A percentile compares a stretch with the other conserved stretches of the same genome.
These are phyloP conservation scores for Leishmania tropica DNA, from an alignment of 208 protist species.

Conservation along the genomic window DNA sequence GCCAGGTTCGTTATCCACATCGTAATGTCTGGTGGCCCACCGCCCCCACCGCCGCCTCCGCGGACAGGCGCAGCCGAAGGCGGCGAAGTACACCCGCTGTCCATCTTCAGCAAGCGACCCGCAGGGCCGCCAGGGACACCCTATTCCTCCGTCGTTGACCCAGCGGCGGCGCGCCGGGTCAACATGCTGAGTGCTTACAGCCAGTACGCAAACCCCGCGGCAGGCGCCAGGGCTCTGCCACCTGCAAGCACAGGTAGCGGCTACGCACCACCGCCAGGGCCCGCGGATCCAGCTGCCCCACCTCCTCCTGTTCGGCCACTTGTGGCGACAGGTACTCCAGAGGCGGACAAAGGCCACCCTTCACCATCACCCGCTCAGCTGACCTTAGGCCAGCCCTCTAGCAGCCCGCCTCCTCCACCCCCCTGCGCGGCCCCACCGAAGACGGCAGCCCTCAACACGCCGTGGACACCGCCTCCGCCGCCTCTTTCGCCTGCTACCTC, in stretches of 20 bases:
- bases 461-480: constrained; percentile 7
- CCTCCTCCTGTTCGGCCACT: background rate
- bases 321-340: background rate
- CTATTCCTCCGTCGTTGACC: background rate
- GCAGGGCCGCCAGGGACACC: background rate
- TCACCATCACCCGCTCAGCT: background rate
- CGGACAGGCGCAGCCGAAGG: background rate
- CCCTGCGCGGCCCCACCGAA: background rate
- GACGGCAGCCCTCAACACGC: constrained; percentile 3
- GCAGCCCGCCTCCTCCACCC: background rate
- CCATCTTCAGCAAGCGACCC: constrained; percentile 12
- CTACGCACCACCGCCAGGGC: background rate
- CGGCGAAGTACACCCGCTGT: constrained; percentile 3
- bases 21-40: constrained; percentile 9
- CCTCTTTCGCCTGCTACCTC: background rate
- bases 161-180: constrained; percentile 6
- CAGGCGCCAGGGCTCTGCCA: background rate
- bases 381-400: background rate
- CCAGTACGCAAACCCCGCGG: constrained; percentile 19
- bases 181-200: constrained; percentile 27
- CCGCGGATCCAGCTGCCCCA: background rate
- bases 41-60: constrained; percentile 23
- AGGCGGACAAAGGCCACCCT: background rate
- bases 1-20: too few relatives aligned
- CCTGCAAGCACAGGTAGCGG: background rate